These are phyloP conservation scores for Hortiboletus flavorubellus DNA, from an alignment of 768 basidiomycete genomes.

Conservation along the genomic window DNA sequence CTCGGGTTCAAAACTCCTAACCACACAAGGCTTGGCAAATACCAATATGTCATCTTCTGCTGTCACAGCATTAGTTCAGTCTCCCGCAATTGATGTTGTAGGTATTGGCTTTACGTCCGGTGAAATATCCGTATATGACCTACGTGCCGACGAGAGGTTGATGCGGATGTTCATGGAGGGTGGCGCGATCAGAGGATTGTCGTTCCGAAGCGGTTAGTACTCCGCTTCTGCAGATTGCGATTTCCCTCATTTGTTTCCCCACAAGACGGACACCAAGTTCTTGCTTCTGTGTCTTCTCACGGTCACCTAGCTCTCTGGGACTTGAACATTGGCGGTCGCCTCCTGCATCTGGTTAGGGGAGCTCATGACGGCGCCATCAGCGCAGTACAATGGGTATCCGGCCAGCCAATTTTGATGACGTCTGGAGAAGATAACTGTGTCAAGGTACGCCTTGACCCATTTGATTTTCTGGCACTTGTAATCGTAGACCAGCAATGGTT, in stretches of 20 bases:
- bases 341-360: conserved; percentile 81
- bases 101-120: conserved; percentile 91
- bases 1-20: conserved; percentile 49
- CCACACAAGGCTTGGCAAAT: conserved; percentile 32
- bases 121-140: conserved; percentile 83
- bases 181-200: conserved; percentile 67
- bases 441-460: conserved; percentile 53
- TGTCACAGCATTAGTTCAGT: conserved; percentile 81
- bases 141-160: conserved; percentile 84
- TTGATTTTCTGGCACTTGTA: neutral
- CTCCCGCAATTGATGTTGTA: conserved; percentile 93
- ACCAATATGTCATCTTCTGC: conserved; percentile 35
- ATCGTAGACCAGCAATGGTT: conserved; percentile 81
- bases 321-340: conserved; percentile 72
- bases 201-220: conserved; percentile 79
- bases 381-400: conserved; percentile 86
- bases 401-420: conserved; percentile 87
- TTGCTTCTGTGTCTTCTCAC: conserved; percentile 81
- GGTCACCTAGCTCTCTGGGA: conserved; percentile 96
- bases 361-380: conserved; percentile 88
- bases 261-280: conserved; percentile 80
- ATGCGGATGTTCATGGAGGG: conserved; percentile 92
- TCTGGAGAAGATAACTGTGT: conserved; percentile 94
- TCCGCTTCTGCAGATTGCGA: neutral
- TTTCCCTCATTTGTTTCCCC: conserved; percentile 1